Evolutionary conservation across 1,284 basidiomycete species (phyloP).

Genomic region (Somion occarium): DNA sequence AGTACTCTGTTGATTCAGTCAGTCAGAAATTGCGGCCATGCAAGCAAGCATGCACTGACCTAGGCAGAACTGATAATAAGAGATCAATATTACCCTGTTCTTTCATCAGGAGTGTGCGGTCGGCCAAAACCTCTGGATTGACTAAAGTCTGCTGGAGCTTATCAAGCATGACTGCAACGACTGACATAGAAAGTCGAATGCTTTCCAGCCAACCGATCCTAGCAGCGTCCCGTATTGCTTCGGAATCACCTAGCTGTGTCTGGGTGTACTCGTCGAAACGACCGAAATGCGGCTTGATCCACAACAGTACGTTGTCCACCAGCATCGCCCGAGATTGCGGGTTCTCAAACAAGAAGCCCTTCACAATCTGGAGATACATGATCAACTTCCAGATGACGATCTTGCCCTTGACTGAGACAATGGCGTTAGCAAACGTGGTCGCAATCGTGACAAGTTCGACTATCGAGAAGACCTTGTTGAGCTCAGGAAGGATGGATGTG

Average conservation of each 20-base stretch:
- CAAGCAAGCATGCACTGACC: slow-evolving; percentile 40
- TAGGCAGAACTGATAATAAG: slow-evolving; percentile 81
- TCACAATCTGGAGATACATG: slow-evolving; percentile 89
- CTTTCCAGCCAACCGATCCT: slow-evolving; percentile 90
- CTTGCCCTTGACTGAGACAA: slow-evolving; percentile 78
- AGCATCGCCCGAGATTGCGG: slow-evolving; percentile 75
- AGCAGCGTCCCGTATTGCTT: slow-evolving; percentile 63
- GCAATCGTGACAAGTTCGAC: slow-evolving; percentile 83
- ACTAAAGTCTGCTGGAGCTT: slow-evolving; percentile 81
- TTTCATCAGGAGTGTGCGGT: slow-evolving; percentile 60
- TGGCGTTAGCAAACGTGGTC: slow-evolving; percentile 84
- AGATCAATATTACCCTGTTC: slow-evolving; percentile 95
- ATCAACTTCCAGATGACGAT: slow-evolving; percentile 92
- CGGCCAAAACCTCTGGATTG: slow-evolving; percentile 57
- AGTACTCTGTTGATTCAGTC: slow-evolving; percentile 63
- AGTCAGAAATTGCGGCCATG: too few relatives aligned
- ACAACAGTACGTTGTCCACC: slow-evolving; percentile 85
- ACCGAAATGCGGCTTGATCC: slow-evolving; percentile 97
- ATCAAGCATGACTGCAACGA: slow-evolving; percentile 88
- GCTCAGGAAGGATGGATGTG: slow-evolving; percentile 86
- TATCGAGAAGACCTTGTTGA: slow-evolving; percentile 75
- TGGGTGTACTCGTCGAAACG: slow-evolving; percentile 79
- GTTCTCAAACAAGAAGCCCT: slow-evolving; percentile 84
- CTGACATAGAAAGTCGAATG: slow-evolving; percentile 78
- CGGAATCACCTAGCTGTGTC: slow-evolving; percentile 57